Conservation (phyloP, 2,329 filamentous ascomycete genomes). For the Pseudogymnoascus sp. region DNA sequence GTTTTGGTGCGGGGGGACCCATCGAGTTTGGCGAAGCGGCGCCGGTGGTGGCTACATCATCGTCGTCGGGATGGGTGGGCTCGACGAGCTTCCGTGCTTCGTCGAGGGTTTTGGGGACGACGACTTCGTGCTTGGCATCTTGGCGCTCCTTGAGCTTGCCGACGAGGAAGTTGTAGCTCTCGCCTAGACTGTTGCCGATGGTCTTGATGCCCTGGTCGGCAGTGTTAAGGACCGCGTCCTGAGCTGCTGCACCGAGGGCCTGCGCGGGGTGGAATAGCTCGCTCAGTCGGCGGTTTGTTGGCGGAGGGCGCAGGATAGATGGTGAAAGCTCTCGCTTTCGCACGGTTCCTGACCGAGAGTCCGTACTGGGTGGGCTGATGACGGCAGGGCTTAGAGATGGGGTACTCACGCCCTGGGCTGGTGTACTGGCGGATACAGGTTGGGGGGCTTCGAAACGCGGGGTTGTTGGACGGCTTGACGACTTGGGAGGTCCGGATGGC, state of each 20-base stretch:
- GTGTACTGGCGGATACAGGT: slow-evolving; percentile 24
- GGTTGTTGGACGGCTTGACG: slow-evolving; percentile 40
- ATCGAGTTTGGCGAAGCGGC: slow-evolving; percentile 36
- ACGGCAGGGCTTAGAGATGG: slow-evolving; percentile 13
- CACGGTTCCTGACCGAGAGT: slow-evolving; percentile 17
- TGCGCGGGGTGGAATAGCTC: slow-evolving; percentile 80
- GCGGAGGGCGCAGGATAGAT: slow-evolving; percentile 12
- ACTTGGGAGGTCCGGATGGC: slow-evolving; percentile 59
- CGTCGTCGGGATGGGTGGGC: slow-evolving; percentile 49
- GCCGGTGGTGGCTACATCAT: slow-evolving; percentile 30
- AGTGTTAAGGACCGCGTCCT: slow-evolving; percentile 76
- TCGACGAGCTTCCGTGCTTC: slow-evolving; percentile 85
- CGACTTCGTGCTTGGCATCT: slow-evolving; percentile 40
- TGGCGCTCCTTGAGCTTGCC: slow-evolving; percentile 74
- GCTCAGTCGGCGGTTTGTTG: slow-evolving; percentile 57
- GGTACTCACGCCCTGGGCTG: slow-evolving; percentile 25
- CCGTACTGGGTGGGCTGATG: slow-evolving; percentile 26
- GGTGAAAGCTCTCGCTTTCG: slow-evolving; percentile 24
- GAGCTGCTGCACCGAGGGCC: slow-evolving; percentile 71
- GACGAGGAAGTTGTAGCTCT: slow-evolving; percentile 88
- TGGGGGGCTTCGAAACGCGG: slow-evolving; percentile 30
- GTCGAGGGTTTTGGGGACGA: slow-evolving; percentile 80
- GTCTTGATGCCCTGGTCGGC: slow-evolving; percentile 90
- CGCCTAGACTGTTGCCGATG: slow-evolving; percentile 82
- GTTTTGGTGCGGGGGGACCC: slow-evolving; percentile 27